phyloP scores from a whole-genome alignment of 805 yeast species.

The Barnettozyma vustinii region DNA sequence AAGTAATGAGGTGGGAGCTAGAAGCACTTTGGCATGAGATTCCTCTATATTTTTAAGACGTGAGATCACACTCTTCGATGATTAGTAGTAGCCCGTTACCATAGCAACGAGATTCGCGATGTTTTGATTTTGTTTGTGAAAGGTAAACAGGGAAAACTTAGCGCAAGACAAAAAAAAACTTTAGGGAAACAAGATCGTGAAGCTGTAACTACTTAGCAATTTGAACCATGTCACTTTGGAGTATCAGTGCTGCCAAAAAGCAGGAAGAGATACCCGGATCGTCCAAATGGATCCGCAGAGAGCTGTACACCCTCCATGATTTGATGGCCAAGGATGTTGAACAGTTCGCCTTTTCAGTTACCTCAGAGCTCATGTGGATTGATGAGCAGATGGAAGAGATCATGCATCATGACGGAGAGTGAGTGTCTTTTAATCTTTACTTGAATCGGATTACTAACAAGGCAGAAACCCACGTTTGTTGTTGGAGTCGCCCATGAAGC shows the following conservation, averaged over 20 bases:
- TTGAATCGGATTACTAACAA: slow-evolving; percentile 12
- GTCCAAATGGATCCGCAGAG: slow-evolving; percentile 45
- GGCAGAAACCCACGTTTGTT: slow-evolving; percentile 22
- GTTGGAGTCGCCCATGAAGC: slow-evolving; percentile 24
- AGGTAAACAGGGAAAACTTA: slow-evolving; percentile 10
- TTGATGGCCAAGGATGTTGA: slow-evolving; percentile 34
- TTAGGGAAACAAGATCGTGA: neutral
- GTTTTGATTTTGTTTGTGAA: slow-evolving; percentile 5
- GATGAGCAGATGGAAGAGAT: slow-evolving; percentile 37
- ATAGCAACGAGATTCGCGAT: neutral
- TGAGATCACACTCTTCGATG: too few species aligned
- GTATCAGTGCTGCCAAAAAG: slow-evolving; percentile 25
- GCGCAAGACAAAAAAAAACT: slow-evolving; percentile 6
- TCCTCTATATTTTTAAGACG: too few species aligned
- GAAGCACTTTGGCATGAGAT: slow-evolving; percentile 68
- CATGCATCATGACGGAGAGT: slow-evolving; percentile 22
- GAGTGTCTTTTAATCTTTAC: slow-evolving; percentile 10
- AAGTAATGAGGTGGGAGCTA: slow-evolving; percentile 76
- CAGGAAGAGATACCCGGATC: slow-evolving; percentile 40
- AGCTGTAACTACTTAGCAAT: neutral
- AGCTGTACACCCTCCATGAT: slow-evolving; percentile 34
- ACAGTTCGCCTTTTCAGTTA: slow-evolving; percentile 34
- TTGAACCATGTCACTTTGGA: slow-evolving; percentile 25
- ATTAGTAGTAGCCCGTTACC: neutral
- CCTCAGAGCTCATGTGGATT: slow-evolving; percentile 35